phyloP scores from a whole-genome alignment of 31 red algal species.

The Pterothamnion heteromorphum region DNA sequence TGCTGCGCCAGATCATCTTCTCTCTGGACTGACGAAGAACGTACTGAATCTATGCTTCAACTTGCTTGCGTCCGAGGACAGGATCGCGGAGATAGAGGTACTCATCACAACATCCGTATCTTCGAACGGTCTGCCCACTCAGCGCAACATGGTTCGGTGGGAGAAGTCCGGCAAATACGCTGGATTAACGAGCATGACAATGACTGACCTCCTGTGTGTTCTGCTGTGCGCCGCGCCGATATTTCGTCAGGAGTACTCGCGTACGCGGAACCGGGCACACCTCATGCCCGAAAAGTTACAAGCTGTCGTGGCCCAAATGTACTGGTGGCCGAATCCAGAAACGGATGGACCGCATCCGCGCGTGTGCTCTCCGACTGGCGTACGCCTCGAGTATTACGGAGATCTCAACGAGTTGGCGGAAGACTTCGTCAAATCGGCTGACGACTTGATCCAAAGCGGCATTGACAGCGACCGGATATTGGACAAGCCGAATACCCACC shows the following conservation, averaged over 20 bases:
- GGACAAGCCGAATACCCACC: not conserved
- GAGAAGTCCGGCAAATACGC: not conserved
- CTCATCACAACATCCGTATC: not conserved
- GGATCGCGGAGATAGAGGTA: not conserved
- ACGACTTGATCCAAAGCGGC: not conserved
- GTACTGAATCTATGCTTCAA: constrained; percentile 5
- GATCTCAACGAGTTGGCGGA: not conserved
- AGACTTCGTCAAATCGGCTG: not conserved
- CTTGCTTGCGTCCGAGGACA: not conserved
- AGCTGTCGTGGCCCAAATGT: not conserved
- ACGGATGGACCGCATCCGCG: not conserved
- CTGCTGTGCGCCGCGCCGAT: not conserved
- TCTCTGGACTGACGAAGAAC: not conserved
- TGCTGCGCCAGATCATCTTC: not conserved
- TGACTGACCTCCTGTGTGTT: not conserved
- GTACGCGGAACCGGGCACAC: not conserved
- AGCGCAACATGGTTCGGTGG: not conserved
- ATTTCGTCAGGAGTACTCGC: not conserved
- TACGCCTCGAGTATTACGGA: too few relatives aligned
- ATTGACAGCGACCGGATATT: not conserved
- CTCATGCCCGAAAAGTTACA: not conserved
- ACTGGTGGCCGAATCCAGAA: not conserved
- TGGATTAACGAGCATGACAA: not conserved
- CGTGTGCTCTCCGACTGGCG: not conserved
- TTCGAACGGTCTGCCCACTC: not conserved